Evolutionary conservation across 345 rosid genomes (phyloP), one percentile per base, ranked within the genome.

Genomic region (Pelargonium nanum): DNA sequence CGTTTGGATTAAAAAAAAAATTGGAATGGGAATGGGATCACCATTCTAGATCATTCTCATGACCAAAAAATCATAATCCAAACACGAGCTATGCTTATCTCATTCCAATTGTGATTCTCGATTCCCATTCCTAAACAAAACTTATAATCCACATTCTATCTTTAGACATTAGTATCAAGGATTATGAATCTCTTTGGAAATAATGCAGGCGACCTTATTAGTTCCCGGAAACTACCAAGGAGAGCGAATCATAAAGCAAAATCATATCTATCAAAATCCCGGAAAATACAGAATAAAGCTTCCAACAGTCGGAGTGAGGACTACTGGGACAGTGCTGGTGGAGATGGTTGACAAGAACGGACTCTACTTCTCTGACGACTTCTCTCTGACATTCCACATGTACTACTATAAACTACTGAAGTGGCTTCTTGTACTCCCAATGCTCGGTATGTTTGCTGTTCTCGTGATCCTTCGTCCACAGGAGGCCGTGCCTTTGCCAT

Each of bases 211-310:
- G 24, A 85, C 89, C 21, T 69, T 94, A 72, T 75, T 90, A 70
- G 99, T 90, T 57, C 99, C 99, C 2, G 97, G 93, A 7, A 94
- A 94, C 70, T 90, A 88, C 77, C 96, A 81, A 55, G 99, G 99
- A 68, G 97, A 88, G 40, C 74, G 96, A 73, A 82, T 67, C 32
- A 91, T 88, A 81, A 83, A 52, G 69, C 89, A 86, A 57, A 79
- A 61, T 60, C 83, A 94, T 74, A 73, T 78, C 63, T 86, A 75
- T 59, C 73, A 85, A 55, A 75, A 66, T 6, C 93, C 91, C 0
- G 97, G 96, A 53, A 94, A 83, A 68, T 83, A 94, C 62, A 72
- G 77, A 64, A 80, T 86, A 54, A 86, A 86, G 74, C 90, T 94
- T 67, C 91, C 91, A 10, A 90, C 97, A 0, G 96, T 94, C 24